Conservation (phyloP, 2,329 filamentous ascomycete species). For the Capronia coronata region DNA sequence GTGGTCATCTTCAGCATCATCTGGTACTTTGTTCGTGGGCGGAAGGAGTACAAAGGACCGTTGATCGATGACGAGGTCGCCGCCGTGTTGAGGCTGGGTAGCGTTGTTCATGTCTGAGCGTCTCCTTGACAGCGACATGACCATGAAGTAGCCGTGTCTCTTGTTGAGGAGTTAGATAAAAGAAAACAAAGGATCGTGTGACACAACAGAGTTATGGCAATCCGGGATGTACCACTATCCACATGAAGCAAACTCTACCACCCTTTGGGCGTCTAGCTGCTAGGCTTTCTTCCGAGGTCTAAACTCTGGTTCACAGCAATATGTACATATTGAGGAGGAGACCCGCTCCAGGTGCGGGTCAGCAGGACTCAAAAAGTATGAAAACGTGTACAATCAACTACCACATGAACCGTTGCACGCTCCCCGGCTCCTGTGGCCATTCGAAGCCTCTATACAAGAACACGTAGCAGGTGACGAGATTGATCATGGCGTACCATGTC, state of each 20-base stretch:
- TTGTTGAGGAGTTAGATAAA: too few relatives aligned
- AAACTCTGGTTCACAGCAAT: neutral
- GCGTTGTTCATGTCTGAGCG: constrained; percentile 14
- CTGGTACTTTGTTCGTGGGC: constrained; percentile 43
- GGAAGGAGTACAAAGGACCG: constrained; percentile 44
- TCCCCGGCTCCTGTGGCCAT: constrained; percentile 54
- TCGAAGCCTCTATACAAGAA: constrained; percentile 53
- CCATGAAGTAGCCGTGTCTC: too few relatives aligned
- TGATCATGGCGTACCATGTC: constrained; percentile 51
- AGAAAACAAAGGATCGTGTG: too few relatives aligned
- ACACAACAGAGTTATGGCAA: too few relatives aligned
- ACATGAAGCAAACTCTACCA: too few relatives aligned
- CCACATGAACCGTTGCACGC: constrained; percentile 57
- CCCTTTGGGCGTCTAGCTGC: too few relatives aligned
- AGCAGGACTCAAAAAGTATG: too few relatives aligned
- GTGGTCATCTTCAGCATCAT: constrained; percentile 42
- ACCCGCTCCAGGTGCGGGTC: too few relatives aligned
- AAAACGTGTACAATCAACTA: constrained; percentile 26
- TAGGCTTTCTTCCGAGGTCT: too few relatives aligned
- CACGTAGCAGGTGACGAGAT: constrained; percentile 47
- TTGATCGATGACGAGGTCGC: constrained; percentile 32
- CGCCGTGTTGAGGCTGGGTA: constrained; percentile 16
- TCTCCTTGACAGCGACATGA: too few relatives aligned
- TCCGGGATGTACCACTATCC: too few relatives aligned
- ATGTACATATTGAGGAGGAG: constrained; percentile 8